phyloP scores from a whole-genome alignment of 2,329 filamentous ascomycete species.

The Fusarium pseudocircinatum region DNA sequence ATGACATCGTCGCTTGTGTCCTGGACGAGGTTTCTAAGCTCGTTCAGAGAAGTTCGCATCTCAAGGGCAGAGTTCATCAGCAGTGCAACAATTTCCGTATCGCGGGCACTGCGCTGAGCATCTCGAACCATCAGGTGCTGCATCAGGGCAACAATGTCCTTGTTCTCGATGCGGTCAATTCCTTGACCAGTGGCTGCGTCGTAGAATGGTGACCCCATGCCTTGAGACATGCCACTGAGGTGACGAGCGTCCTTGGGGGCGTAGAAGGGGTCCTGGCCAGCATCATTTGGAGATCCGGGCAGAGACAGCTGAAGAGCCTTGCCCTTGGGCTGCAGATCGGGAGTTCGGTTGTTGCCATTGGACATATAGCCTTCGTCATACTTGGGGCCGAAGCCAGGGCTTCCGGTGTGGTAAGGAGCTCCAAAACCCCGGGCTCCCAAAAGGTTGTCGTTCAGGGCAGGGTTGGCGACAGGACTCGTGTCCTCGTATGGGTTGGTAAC shows the following conservation, averaged over 20 bases:
- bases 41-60: slow-evolving; percentile 96
- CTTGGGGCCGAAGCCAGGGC: slow-evolving; percentile 68
- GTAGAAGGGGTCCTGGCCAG: slow-evolving; percentile 72
- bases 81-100: slow-evolving; percentile 95
- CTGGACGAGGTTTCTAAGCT: slow-evolving; percentile 91
- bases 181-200: slow-evolving; percentile 88
- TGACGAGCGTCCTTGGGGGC: slow-evolving; percentile 67
- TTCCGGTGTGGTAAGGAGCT: slow-evolving; percentile 61
- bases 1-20: slow-evolving; percentile 86
- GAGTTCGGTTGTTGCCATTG: slow-evolving; percentile 67
- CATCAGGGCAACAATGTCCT: slow-evolving; percentile 97
- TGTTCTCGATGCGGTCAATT: slow-evolving; percentile 91
- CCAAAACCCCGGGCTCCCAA: slow-evolving; percentile 55
- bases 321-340: slow-evolving; percentile 63
- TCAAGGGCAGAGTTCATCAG: slow-evolving; percentile 93
- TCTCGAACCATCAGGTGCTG: slow-evolving; percentile 98
- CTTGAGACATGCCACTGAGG: slow-evolving; percentile 89
- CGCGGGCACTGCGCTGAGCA: slow-evolving; percentile 92
- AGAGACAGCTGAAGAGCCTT: slow-evolving; percentile 61
- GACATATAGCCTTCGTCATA: slow-evolving; percentile 93
- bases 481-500: slow-evolving; percentile 75
- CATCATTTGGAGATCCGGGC: slow-evolving; percentile 61
- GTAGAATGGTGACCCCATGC: slow-evolving; percentile 88
- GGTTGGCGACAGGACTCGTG: slow-evolving; percentile 68
- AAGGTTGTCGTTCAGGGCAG: slow-evolving; percentile 61